These are phyloP conservation scores for Dentipellis fragilis DNA, from an alignment of 768 basidiomycete genomes.

Conservation along the genomic window DNA sequence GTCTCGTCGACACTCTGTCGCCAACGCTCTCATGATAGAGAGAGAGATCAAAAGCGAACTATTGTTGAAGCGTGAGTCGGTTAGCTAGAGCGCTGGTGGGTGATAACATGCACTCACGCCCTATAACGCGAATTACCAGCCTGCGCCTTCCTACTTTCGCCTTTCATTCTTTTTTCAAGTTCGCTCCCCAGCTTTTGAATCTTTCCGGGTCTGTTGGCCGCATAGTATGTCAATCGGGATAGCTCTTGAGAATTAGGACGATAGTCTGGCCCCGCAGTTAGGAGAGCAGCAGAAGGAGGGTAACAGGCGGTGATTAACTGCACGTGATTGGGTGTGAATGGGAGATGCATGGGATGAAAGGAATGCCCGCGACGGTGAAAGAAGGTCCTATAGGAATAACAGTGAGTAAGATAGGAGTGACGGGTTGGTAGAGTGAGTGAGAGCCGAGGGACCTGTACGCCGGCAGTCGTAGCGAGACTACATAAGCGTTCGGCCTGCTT, in stretches of 20 bases:
- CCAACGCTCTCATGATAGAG: slow-evolving; percentile 69
- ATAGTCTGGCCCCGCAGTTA: slow-evolving; percentile 68
- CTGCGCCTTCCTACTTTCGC: slow-evolving; percentile 58
- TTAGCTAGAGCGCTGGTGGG: too few species aligned
- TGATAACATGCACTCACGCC: slow-evolving; percentile 45
- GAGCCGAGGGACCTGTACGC: background rate
- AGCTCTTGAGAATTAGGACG: slow-evolving; percentile 78
- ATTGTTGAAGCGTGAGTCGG: background rate
- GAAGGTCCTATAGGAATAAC: slow-evolving; percentile 3
- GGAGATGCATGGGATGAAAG: slow-evolving; percentile 42
- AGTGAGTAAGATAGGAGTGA: slow-evolving; percentile 4
- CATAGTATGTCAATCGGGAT: slow-evolving; percentile 79
- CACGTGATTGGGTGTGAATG: slow-evolving; percentile 78
- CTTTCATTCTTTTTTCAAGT: slow-evolving; percentile 61
- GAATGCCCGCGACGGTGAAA: background rate
- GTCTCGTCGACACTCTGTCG: slow-evolving; percentile 81
- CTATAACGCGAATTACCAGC: slow-evolving; percentile 68
- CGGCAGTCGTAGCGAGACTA: too few species aligned
- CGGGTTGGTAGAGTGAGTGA: background rate
- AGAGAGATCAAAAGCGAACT: slow-evolving; percentile 79
- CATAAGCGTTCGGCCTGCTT: too few species aligned
- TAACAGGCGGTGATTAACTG: slow-evolving; percentile 81
- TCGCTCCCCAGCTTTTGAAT: slow-evolving; percentile 67
- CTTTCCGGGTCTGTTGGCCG: slow-evolving; percentile 75
- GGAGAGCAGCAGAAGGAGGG: slow-evolving; percentile 64